Base-by-base conservation (phyloP, 2,329 filamentous ascomycete species). In the Cladosporium velox region DNA sequence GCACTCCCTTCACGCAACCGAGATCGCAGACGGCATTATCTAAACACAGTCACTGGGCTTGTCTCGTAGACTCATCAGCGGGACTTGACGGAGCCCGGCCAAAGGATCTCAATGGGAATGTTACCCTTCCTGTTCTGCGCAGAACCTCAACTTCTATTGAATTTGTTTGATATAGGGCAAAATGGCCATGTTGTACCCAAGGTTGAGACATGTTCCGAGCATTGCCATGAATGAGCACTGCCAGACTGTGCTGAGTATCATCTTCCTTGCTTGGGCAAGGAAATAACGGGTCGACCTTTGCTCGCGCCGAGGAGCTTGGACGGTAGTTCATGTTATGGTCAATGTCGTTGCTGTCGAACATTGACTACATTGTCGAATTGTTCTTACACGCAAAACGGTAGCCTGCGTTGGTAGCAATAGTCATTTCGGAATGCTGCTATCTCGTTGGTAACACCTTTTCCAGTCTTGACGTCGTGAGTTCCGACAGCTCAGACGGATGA, bases 1-100 rank as follows among this genome's bases (percentile, higher is more conserved):
- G 35, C 4, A 41, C 35, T 15, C 64, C 28, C 63, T 51, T 51
- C 64, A 67, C 67, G 44, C 60, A 67, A 14, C 67, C 66, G 5
- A 66, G n/a, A 28, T 66, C 41, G 14, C 66, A 59, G 14, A 69
- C 55, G 3, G 52, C 60, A 21, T 65, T 24, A 41, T 59, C 66
- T 67, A 14, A 26, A 14, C 11, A 51, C 12, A 24, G 47, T 49
- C 21, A 49, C 10, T 1, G 12, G 1, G 35, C 12, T 38, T 38
- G 35, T 38, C 35, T 15, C 5, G 12, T 24, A 24, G 24, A 24
- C 24, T 24, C 24, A 24, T 24, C 24, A 24, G 24, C 24, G 24
- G 24, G 24, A 24, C 24, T 24, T 24, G 47, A 28, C 47, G 21
- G 24, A 26, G 14, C 21, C 14, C 15, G n/a, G 5, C 26, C 47